Base-by-base conservation (phyloP, 1,284 basidiomycete genomes). In the Grifola frondosa region DNA sequence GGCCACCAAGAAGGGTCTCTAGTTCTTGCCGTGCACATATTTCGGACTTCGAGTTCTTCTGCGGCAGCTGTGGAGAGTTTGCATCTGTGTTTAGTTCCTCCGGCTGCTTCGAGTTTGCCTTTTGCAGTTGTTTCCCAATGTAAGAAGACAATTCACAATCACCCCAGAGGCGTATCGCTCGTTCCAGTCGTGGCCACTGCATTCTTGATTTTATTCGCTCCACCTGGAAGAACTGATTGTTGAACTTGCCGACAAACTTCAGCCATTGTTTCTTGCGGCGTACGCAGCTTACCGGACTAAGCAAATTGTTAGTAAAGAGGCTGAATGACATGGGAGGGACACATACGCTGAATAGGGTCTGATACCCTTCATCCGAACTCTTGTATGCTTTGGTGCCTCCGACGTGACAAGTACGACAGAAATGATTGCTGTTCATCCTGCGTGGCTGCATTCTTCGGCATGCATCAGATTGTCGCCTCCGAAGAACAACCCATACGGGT, bases 401-500 rank as follows among this genome's bases (percentile, higher is more conserved):
- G 33, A 56, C 56, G 17, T 56, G 20, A 24, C 64, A 67, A 2
- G 51, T 60, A 1, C 55, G 34, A 42, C 64, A 66, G 32, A 62
- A 60, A 25, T 50, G 43, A 15, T 65, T 65, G 11, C 54, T 48
- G 32, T 44, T 1, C 63, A 39, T 2, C 61, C 55, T 12, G 26
- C 47, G 2, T 65, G 61, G 29, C 59, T 59, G 26, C 58, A 63
- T 28, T 50, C 46, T 31, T 67, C 56, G 0, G 56, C 56, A 34
- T 66, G 65, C 63, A 66, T 65, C 0, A 59, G 64, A 45, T 67
- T 67, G 34, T 67, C 53, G 1, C 62, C 62, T 3, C 55, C 41
- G 9, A 52, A 32, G 20, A 62, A 54, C 0, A 62, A 35, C 0
- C 8, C 38, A 29, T 54, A 60, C 9, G 53, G 57, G 5, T 56